Evolutionary conservation across 768 basidiomycete species (phyloP).

Genomic region (Cubamyces sp.): DNA sequence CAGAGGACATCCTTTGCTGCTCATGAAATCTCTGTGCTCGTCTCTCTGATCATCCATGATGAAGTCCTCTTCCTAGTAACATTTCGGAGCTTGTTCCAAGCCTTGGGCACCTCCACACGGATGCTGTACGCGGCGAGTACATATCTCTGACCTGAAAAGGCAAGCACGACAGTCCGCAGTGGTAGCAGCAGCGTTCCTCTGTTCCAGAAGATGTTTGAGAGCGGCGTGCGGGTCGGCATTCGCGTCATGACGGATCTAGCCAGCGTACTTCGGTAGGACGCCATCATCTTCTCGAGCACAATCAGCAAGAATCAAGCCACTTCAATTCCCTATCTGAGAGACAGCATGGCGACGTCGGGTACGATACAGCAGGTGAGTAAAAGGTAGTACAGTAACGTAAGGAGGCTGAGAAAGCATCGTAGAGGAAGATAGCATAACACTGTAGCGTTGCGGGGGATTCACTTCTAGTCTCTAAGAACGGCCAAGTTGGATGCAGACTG

Average conservation of each 20-base stretch:
- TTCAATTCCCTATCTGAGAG: conserved; percentile 18
- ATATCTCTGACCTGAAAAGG: conserved; percentile 15
- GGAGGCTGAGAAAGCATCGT: not conserved
- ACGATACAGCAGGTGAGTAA: conserved; percentile 18
- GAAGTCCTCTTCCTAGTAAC: not conserved
- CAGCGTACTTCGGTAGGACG: not conserved
- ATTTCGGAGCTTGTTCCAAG: conserved; percentile 15
- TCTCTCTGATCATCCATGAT: conserved; percentile 14
- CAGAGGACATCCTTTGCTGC: conserved; percentile 5
- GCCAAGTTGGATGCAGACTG: conserved; percentile 32
- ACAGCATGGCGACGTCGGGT: conserved; percentile 14
- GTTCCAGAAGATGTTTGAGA: conserved; percentile 16
- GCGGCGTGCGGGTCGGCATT: conserved; percentile 14
- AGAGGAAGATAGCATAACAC: conserved; percentile 4
- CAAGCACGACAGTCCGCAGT: conserved; percentile 6
- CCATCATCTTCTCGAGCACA: conserved; percentile 6
- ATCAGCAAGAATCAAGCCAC: conserved; percentile 10
- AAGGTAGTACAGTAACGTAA: conserved; percentile 19
- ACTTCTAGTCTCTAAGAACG: conserved; percentile 26
- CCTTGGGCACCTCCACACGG: conserved; percentile 7
- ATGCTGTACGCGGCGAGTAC: conserved; percentile 19
- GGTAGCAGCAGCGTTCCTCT: conserved; percentile 12
- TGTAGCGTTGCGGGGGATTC: conserved; percentile 19
- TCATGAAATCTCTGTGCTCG: conserved; percentile 7
- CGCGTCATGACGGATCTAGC: conserved; percentile 21